phyloP scores from a whole-genome alignment of 805 yeast species.

The Hanseniaspora nectarophila region DNA sequence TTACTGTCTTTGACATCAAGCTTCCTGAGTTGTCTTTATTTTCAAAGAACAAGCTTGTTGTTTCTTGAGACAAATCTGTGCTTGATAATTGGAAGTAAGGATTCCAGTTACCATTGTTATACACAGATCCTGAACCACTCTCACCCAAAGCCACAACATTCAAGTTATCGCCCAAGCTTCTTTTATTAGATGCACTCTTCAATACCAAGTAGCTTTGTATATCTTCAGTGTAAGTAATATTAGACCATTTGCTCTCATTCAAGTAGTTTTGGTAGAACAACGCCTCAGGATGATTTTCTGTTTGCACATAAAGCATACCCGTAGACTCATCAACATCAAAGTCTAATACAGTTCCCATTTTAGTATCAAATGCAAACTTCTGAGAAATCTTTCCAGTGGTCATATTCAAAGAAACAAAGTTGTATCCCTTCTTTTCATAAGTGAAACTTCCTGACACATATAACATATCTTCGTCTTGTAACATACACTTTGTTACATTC shows the following conservation, averaged over 20 bases:
- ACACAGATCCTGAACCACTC: slow-evolving; percentile 20
- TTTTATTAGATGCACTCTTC: neutral
- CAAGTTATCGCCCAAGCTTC: slow-evolving; percentile 1
- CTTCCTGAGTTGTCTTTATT: slow-evolving; percentile 28
- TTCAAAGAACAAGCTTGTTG: slow-evolving; percentile 26
- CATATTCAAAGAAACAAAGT: slow-evolving; percentile 36
- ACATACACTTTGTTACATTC: slow-evolving; percentile 41
- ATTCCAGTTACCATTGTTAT: slow-evolving; percentile 22
- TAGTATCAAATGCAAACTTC: slow-evolving; percentile 1
- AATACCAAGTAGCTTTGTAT: neutral
- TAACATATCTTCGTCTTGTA: slow-evolving; percentile 31
- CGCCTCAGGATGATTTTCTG: slow-evolving; percentile 35
- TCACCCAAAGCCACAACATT: slow-evolving; percentile 18
- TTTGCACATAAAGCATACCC: slow-evolving; percentile 36
- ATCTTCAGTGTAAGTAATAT: neutral
- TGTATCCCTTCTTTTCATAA: slow-evolving; percentile 18
- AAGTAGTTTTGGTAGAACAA: slow-evolving; percentile 22
- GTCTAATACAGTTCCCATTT: slow-evolving; percentile 10
- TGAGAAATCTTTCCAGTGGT: slow-evolving; percentile 22
- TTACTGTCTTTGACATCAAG: slow-evolving; percentile 20
- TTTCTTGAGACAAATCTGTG: slow-evolving; percentile 17
- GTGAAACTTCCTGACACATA: slow-evolving; percentile 45
- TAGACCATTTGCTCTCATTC: slow-evolving; percentile 1
- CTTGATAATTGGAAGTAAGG: slow-evolving; percentile 19
- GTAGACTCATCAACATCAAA: slow-evolving; percentile 17